A percentile compares a stretch with the other conserved stretches of the same genome.
These are phyloP conservation scores for Eutrema heterophyllum DNA, from an alignment of 345 rosid species.

Conservation along the genomic window DNA sequence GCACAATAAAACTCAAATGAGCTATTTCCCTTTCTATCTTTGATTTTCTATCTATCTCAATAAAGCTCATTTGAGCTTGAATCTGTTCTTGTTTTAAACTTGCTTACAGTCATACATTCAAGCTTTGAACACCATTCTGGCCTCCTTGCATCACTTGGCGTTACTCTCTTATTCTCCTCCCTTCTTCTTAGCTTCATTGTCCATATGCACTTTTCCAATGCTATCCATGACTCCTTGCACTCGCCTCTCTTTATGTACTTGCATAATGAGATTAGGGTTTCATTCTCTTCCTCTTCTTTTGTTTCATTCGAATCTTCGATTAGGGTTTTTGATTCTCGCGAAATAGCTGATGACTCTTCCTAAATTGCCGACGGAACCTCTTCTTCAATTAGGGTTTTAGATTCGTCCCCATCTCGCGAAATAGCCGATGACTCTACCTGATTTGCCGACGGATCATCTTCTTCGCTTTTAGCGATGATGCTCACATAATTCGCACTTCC, in stretches of 20 bases:
- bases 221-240: neutral
- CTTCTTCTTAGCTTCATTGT: too few relatives aligned
- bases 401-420: neutral
- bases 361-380: neutral
- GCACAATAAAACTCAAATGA: too few relatives aligned
- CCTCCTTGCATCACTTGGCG: neutral
- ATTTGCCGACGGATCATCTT: neutral
- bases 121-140: neutral
- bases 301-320: neutral
- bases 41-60: too few relatives aligned
- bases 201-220: neutral
- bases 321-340: neutral
- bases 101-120: too few relatives aligned
- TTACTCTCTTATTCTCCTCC: neutral
- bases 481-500: neutral
- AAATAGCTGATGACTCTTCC: neutral
- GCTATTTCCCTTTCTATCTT: too few relatives aligned
- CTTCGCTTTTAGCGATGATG: neutral
- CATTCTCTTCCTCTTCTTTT: neutral
- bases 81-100: too few relatives aligned
- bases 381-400: neutral
- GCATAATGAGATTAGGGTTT: neutral
- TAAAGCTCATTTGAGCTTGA: too few relatives aligned
- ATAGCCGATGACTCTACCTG: neutral
- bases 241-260: neutral